Conservation (phyloP, 2,329 filamentous ascomycete genomes). For the Hypoxylon sp. region DNA sequence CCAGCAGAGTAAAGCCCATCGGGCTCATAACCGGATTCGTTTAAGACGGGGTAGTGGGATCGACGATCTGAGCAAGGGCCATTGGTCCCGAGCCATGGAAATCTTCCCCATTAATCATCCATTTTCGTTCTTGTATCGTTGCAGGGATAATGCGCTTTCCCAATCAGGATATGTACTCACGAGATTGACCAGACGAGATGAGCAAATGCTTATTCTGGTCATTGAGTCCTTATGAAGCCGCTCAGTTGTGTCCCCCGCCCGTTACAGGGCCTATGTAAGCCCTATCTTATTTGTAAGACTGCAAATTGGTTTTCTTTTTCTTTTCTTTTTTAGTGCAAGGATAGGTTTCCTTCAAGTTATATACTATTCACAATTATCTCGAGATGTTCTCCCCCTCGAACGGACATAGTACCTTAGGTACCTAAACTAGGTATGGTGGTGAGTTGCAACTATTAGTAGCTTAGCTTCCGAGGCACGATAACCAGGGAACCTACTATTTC, state of each 20-base stretch:
- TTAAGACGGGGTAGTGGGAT: conserved; percentile 43
- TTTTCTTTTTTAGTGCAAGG: neutral
- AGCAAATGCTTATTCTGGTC: conserved; percentile 22
- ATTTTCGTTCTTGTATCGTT: conserved; percentile 30
- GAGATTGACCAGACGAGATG: conserved; percentile 22
- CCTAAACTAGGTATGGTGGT: neutral
- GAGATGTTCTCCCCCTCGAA: neutral
- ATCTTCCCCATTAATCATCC: conserved; percentile 41
- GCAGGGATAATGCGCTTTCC: conserved; percentile 26
- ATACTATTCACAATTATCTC: neutral
- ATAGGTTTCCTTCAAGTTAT: neutral
- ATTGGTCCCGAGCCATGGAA: conserved; percentile 47
- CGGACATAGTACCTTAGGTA: too few relatives aligned
- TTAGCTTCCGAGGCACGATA: conserved; percentile 16
- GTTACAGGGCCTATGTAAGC: neutral
- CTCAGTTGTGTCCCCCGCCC: neutral
- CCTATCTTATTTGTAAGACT: neutral
- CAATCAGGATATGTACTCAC: conserved; percentile 30
- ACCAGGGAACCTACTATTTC: conserved; percentile 7
- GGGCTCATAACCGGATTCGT: conserved; percentile 44
- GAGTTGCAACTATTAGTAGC: conserved; percentile 16
- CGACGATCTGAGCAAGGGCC: conserved; percentile 45
- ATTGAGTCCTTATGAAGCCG: conserved; percentile 10
- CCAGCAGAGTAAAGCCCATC: conserved; percentile 36
- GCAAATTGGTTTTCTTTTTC: neutral